A percentile compares a stretch with the other conserved stretches of the same genome.
phyloP scores from a whole-genome alignment of 1,284 basidiomycete species.

The Golubevia sp. region DNA sequence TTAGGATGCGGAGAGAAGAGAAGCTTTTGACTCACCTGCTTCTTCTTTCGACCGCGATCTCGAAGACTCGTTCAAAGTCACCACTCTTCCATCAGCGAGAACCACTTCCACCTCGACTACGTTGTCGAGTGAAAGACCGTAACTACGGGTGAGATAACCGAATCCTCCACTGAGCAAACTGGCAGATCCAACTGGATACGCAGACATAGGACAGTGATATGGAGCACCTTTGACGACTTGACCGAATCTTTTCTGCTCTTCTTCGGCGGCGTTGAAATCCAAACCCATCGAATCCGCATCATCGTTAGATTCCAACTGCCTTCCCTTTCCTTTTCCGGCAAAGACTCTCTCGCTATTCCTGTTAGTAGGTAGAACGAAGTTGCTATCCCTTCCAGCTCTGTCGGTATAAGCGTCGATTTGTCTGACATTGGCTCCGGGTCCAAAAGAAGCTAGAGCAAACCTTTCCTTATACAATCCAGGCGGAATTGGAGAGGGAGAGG shows the following conservation, averaged over 20 bases:
- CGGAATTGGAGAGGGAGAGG: constrained; percentile 7
- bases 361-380: background rate
- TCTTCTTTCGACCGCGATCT: constrained; percentile 45
- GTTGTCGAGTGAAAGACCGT: constrained; percentile 68
- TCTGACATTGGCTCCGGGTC: constrained; percentile 37
- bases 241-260: constrained; percentile 4
- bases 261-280: constrained; percentile 5
- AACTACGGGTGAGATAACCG: constrained; percentile 80
- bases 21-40: constrained; percentile 10
- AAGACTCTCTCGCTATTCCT: background rate
- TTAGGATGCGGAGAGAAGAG: no score
- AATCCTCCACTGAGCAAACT: constrained; percentile 86
- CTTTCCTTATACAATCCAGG: constrained; percentile 36
- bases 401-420: constrained; percentile 38
- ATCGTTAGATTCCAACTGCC: constrained; percentile 7
- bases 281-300: no score
- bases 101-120: constrained; percentile 52
- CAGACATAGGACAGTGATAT: constrained; percentile 54
- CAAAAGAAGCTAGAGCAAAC: constrained; percentile 32
- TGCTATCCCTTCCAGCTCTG: constrained; percentile 21
- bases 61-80: constrained; percentile 35
- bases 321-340: background rate
- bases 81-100: constrained; percentile 44
- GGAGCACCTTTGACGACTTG: constrained; percentile 34
- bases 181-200: constrained; percentile 72